Conservation (phyloP, 1,284 basidiomycete species). For the Malassezia vespertilionis region DNA sequence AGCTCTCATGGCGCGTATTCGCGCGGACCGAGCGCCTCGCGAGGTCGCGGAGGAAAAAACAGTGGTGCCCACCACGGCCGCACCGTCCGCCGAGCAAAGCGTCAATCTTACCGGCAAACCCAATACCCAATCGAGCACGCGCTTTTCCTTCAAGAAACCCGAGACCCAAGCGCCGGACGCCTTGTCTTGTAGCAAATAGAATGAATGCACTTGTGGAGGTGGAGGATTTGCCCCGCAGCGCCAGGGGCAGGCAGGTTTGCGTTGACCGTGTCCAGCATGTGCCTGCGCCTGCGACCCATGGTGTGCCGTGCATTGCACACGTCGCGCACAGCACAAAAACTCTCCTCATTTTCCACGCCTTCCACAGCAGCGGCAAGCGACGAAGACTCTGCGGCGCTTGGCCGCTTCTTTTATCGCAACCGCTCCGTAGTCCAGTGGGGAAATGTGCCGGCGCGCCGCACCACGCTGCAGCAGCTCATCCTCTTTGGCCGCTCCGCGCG, state of each 20-base stretch:
- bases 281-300: too few species aligned
- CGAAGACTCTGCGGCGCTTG: slow-evolving; percentile 20
- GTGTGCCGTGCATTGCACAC: background rate
- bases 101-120: too few species aligned
- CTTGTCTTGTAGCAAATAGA: too few species aligned
- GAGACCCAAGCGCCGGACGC: too few species aligned
- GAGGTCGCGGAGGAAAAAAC: background rate
- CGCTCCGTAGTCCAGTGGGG: slow-evolving; percentile 71
- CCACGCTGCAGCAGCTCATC: slow-evolving; percentile 72
- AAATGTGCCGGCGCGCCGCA: slow-evolving; percentile 59
- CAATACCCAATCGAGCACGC: too few species aligned
- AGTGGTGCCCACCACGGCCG: background rate
- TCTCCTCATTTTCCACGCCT: slow-evolving; percentile 5
- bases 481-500: slow-evolving; percentile 37
- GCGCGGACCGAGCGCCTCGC: background rate
- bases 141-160: too few species aligned
- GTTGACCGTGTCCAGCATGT: too few species aligned
- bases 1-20: slow-evolving; percentile 1
- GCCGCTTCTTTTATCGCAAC: slow-evolving; percentile 69
- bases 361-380: slow-evolving; percentile 13
- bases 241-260: too few species aligned
- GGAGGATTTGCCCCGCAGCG: too few species aligned
- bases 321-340: background rate
- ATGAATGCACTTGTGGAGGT: too few species aligned
- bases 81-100: too few species aligned